phyloP scores from a whole-genome alignment of 176 grass and related monocot genomes.

The Eragrostis curvula region DNA sequence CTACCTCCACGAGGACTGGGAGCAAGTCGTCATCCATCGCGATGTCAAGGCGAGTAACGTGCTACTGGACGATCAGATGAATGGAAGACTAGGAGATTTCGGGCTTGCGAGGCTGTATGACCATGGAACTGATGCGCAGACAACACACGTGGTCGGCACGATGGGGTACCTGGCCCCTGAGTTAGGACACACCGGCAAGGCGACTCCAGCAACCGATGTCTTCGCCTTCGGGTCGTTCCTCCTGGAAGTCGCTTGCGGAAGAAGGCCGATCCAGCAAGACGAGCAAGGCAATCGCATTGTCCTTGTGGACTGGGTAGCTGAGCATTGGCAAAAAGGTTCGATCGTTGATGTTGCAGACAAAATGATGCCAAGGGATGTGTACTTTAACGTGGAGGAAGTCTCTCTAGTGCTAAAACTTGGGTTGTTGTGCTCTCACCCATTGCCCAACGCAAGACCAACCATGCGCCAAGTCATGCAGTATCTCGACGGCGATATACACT shows the following conservation, averaged over 20 bases:
- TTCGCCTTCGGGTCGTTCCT: slow-evolving; percentile 49
- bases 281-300: background rate
- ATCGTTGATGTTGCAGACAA: slow-evolving; percentile 13
- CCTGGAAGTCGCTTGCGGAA: slow-evolving; percentile 36
- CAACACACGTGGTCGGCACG: slow-evolving; percentile 54
- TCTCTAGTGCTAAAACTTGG: slow-evolving; percentile 45
- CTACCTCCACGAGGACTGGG: slow-evolving; percentile 57
- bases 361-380: background rate
- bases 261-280: slow-evolving; percentile 37
- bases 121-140: slow-evolving; percentile 32
- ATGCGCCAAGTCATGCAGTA: slow-evolving; percentile 52
- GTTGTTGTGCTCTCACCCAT: slow-evolving; percentile 48
- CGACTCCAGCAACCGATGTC: slow-evolving; percentile 41
- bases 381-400: slow-evolving; percentile 31
- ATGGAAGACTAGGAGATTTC: slow-evolving; percentile 47
- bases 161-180: slow-evolving; percentile 59
- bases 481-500: slow-evolving; percentile 33
- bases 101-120: slow-evolving; percentile 48
- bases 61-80: slow-evolving; percentile 49
- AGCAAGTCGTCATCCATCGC: slow-evolving; percentile 51
- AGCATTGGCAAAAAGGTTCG: background rate
- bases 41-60: slow-evolving; percentile 59
- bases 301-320: slow-evolving; percentile 42
- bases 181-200: slow-evolving; percentile 43
- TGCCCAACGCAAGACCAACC: slow-evolving; percentile 46